A percentile compares a stretch with the other conserved stretches of the same genome.
Conservation (phyloP, 768 basidiomycete species). For the Suillus subluteus region DNA sequence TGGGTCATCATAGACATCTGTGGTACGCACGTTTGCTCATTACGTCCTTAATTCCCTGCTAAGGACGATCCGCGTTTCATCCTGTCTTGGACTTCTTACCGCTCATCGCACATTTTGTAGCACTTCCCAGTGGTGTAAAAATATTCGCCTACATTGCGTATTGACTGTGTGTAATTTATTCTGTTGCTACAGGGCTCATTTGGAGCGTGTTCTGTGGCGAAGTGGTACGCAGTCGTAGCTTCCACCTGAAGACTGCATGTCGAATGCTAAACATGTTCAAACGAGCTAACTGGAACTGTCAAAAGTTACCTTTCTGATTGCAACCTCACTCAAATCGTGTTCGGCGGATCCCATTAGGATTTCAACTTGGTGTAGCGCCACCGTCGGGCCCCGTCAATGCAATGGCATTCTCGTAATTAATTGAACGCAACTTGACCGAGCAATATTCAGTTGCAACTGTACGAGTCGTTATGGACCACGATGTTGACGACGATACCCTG, state of each 20-base stretch:
- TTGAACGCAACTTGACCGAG: not conserved
- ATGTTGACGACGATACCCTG: not conserved
- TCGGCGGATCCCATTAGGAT: not conserved
- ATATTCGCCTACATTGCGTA: not conserved
- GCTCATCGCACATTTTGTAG: not conserved
- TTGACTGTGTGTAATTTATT: not conserved
- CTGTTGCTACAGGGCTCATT: not conserved
- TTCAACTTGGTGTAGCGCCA: not conserved
- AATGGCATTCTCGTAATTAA: not conserved
- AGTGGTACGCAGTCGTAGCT: slow-evolving; percentile 3
- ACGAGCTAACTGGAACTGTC: not conserved
- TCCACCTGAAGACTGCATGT: not conserved
- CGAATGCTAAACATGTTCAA: slow-evolving; percentile 2
- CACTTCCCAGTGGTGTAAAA: not conserved
- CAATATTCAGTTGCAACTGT: not conserved
- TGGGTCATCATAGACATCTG: not conserved
- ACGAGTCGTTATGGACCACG: not conserved
- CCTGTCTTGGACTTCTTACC: not conserved
- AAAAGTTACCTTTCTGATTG: not conserved
- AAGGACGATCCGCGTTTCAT: not conserved
- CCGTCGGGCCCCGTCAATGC: not conserved
- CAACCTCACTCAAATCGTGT: not conserved
- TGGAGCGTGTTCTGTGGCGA: not conserved
- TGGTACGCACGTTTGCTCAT: not conserved
- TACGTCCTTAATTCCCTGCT: not conserved